Conservation (phyloP, 352 stramenopile genomes). For the Lagenidium sp. region DNA sequence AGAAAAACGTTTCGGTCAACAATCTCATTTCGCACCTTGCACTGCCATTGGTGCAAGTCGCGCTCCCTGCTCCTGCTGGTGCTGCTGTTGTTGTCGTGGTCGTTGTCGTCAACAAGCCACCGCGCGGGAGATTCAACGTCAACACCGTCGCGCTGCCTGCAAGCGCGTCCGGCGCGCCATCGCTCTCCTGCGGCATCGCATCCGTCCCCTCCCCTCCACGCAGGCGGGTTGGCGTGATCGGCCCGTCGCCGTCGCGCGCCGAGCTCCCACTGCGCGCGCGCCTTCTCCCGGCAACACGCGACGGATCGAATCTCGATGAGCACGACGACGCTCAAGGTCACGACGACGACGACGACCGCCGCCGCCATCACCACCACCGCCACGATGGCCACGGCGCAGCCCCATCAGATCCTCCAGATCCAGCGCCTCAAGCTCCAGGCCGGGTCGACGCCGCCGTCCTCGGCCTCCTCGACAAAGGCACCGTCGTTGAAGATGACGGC, state of each 20-base stretch:
- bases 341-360: background rate
- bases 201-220: too few species aligned
- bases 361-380: background rate
- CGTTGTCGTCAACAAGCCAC: too few species aligned
- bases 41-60: constrained; percentile 10
- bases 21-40: constrained; percentile 17
- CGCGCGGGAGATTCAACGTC: too few species aligned
- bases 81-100: too few species aligned
- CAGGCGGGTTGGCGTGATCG: too few species aligned
- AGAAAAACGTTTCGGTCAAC: constrained; percentile 21
- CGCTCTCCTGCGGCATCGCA: too few species aligned
- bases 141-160: too few species aligned
- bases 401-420: background rate
- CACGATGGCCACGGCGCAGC: constrained; percentile 8
- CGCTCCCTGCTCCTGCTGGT: too few species aligned
- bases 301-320: background rate
- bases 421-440: background rate
- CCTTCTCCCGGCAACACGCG: too few species aligned
- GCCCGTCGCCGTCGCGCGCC: too few species aligned
- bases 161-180: too few species aligned
- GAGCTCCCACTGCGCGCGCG: too few species aligned
- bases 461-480: constrained; percentile 2
- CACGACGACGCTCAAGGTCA: background rate
- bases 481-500: constrained; percentile 7
- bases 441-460: background rate